Evolutionary conservation across 306 rosid species (phyloP).

Genomic region (Pyrus communis): DNA sequence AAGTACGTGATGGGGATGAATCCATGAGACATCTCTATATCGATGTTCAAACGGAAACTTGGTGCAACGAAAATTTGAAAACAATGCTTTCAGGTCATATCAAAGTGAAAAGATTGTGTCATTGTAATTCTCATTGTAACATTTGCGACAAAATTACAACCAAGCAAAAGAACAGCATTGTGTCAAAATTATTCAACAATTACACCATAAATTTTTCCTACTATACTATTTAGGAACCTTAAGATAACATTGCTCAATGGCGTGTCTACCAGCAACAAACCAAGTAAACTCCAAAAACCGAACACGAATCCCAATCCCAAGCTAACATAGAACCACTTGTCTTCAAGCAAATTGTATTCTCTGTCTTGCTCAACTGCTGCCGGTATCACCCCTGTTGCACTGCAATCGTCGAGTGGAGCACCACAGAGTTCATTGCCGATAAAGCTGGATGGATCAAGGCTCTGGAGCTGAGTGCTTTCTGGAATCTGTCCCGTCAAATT

Average conservation of each 20-base stretch:
- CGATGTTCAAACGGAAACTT: no score
- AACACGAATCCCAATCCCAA: background rate
- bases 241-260: background rate
- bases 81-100: no score
- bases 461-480: no score
- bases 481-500: no score
- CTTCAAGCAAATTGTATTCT: background rate
- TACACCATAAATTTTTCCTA: background rate
- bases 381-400: background rate
- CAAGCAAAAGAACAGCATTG: no score
- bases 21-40: no score
- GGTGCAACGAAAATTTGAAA: no score
- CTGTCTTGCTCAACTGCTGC: background rate
- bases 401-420: background rate
- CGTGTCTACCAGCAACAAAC: background rate
- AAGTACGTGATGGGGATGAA: no score
- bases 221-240: background rate
- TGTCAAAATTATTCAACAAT: background rate
- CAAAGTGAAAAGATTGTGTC: no score
- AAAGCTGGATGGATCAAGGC: background rate
- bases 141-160: no score
- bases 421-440: background rate
- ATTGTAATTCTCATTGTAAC: no score
- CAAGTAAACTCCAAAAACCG: background rate
- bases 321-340: background rate